Conservation (phyloP, 768 basidiomycete genomes). For the Suillus subluteus region DNA sequence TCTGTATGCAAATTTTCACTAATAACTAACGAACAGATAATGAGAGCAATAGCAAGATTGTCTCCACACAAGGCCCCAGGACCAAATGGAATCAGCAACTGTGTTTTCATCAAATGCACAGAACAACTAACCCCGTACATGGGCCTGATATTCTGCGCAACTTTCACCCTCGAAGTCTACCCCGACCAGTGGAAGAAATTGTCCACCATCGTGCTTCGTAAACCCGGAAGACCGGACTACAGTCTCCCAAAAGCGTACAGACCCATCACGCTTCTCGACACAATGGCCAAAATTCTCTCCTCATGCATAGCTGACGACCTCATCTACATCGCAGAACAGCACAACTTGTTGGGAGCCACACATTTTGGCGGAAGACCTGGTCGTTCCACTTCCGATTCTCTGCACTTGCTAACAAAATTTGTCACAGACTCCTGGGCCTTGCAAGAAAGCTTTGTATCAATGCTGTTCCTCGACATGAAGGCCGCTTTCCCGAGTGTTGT, state of each 20-base stretch:
- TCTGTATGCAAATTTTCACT: background rate
- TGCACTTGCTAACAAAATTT: too few species aligned
- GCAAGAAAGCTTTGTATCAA: rapidly evolving
- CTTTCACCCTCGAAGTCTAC: background rate
- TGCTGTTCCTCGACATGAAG: background rate
- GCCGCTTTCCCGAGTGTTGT: background rate
- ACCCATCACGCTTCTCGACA: too few species aligned
- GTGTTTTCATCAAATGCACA: background rate
- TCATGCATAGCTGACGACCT: too few species aligned
- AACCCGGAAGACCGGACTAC: too few species aligned
- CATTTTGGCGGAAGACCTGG: too few species aligned
- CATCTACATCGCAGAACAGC: too few species aligned
- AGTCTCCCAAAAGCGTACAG: too few species aligned
- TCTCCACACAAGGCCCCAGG: background rate
- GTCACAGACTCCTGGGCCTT: background rate
- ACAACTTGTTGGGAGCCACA: too few species aligned
- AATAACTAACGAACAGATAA: background rate
- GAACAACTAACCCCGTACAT: background rate
- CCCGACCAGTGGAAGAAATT: background rate
- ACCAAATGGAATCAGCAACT: background rate
- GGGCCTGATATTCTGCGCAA: background rate
- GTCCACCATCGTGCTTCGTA: too few species aligned
- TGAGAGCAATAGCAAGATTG: background rate
- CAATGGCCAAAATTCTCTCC: too few species aligned
- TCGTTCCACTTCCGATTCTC: too few species aligned